Base-by-base conservation (phyloP, 129 eudicot species). In the Tagetes patula region DNA sequence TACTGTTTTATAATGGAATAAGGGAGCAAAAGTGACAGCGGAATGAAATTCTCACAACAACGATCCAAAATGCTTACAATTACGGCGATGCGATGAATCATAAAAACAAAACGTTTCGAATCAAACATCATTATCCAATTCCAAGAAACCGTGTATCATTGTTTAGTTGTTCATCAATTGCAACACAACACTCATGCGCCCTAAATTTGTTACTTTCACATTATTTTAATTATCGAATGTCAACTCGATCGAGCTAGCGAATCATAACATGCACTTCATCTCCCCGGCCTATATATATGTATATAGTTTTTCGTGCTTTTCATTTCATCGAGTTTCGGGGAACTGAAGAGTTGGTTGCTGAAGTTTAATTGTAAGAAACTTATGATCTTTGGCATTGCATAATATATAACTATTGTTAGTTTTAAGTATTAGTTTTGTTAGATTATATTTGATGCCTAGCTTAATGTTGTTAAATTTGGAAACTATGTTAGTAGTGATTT, bases 111-210 rank as follows among this genome's bases (percentile, higher is more conserved):
- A 34, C 47, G 43, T 76, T 10, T 47, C 31, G 41, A 56, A 33
- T 55, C 1, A 59, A 67, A 67, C 20, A 76, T 59, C 42, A 76
- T 67, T 68, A 67, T 67, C 79, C 47, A 56, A 6, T 75, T 66
- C 50, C 8, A 63, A 75, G 5, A 67, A 75, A 66, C 31, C 73
- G 70, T 37, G 61, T 62, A 14, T 46, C 53, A 37, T 43, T 41
- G 32, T 3, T 71, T 43, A 31, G 67, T 56, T 71, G 75, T 71
- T 71, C 54, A 40, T 59, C 69, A 72, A 59, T 72, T 20, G 27
- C 27, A 20, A 20, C 27, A 20, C 27, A 20, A 20, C 27, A 20
- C 27, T 20, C 27, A 20, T 20, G 27, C 27, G 27, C 27, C 27
- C 27, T 20, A 20, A 20, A 20, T 20, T 20, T 20, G 27, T 20